phyloP scores from a whole-genome alignment of 176 grass and related monocot species.

The Avena insularis region DNA sequence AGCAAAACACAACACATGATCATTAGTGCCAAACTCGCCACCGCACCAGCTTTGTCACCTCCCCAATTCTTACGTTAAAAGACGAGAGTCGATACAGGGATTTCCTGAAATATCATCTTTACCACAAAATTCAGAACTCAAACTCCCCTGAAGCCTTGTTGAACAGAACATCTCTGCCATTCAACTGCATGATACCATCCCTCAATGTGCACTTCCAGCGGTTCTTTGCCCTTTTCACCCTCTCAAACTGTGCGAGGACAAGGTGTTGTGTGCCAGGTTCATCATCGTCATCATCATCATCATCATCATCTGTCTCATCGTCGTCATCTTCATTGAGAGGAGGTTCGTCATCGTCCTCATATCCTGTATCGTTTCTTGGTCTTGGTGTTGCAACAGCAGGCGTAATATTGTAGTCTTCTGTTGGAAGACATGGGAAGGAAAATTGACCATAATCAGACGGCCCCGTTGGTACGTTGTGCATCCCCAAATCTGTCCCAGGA shows the following conservation, averaged over 20 bases:
- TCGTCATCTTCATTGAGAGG: too few relatives aligned
- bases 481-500: slow-evolving; percentile 53
- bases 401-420: too few relatives aligned
- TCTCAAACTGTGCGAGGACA: too few relatives aligned
- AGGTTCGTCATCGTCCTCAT: background rate
- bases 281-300: too few relatives aligned
- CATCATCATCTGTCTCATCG: too few relatives aligned
- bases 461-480: slow-evolving; percentile 80
- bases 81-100: slow-evolving; percentile 40
- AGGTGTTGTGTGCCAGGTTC: too few relatives aligned
- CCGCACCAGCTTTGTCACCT: slow-evolving; percentile 31
- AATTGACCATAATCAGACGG: slow-evolving; percentile 54
- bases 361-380: slow-evolving; percentile 41
- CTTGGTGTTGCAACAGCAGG: too few relatives aligned
- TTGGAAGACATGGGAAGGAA: too few relatives aligned
- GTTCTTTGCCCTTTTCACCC: too few relatives aligned
- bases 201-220: too few relatives aligned
- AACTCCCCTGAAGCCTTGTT: slow-evolving; percentile 61
- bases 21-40: slow-evolving; percentile 29
- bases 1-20: slow-evolving; percentile 29
- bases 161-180: too few relatives aligned
- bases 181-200: too few relatives aligned
- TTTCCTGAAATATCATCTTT: slow-evolving; percentile 45
- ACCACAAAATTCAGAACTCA: slow-evolving; percentile 57
- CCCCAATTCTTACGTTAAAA: slow-evolving; percentile 47